phyloP scores from a whole-genome alignment of 495 filamentous ascomycete genomes.

The Podospora didyma region DNA sequence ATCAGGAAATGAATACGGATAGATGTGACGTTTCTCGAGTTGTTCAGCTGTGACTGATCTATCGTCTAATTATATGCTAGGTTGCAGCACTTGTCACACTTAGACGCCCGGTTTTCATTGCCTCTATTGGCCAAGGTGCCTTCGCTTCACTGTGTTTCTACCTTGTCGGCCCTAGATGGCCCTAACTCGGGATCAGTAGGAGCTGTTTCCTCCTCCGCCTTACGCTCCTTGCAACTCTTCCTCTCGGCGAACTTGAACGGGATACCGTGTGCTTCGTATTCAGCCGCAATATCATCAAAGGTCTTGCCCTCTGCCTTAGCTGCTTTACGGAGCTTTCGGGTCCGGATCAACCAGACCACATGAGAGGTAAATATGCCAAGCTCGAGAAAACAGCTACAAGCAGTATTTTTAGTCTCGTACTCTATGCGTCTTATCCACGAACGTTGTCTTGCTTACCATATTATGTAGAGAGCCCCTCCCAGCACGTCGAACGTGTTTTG shows the following conservation, averaged over 20 bases:
- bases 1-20: no score
- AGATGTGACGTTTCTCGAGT: no score
- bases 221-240: conserved; percentile 5
- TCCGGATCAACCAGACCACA: conserved; percentile 62
- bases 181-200: not conserved
- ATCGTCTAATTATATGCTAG: no score
- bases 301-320: conserved; percentile 55
- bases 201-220: not conserved
- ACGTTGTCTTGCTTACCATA: conserved; percentile 48
- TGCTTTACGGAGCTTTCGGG: conserved; percentile 53
- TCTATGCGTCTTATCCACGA: not conserved
- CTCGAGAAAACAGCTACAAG: conserved; percentile 56
- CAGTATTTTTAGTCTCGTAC: not conserved
- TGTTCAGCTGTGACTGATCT: no score
- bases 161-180: not conserved
- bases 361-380: conserved; percentile 66
- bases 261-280: conserved; percentile 28
- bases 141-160: no score
- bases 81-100: no score
- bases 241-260: conserved; percentile 42
- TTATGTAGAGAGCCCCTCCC: conserved; percentile 65
- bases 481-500: conserved; percentile 68
- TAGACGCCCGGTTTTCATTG: no score
- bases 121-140: no score
- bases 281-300: conserved; percentile 59